These are phyloP conservation scores for Polyplosphaeria fusca DNA, from an alignment of 495 filamentous ascomycete genomes.

Conservation along the genomic window DNA sequence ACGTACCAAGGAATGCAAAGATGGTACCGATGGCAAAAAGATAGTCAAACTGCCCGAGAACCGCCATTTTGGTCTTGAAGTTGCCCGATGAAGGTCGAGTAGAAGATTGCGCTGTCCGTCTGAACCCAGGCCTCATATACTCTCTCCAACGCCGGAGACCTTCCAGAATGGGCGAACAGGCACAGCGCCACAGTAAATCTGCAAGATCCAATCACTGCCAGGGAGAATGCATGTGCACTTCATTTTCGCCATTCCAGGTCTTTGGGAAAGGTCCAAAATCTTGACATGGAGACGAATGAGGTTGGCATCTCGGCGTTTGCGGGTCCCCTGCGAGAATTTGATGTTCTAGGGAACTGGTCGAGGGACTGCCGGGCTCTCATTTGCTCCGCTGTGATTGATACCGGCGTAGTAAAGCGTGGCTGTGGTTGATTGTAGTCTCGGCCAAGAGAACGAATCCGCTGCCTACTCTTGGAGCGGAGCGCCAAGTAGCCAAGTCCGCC, in stretches of 20 bases:
- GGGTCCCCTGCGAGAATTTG: background rate
- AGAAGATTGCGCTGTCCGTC: too few relatives aligned
- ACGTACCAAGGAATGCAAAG: constrained; percentile 71
- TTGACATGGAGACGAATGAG: background rate
- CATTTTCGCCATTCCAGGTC: background rate
- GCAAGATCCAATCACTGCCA: background rate
- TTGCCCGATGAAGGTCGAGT: background rate
- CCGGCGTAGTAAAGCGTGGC: too few relatives aligned
- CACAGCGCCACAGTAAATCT: background rate
- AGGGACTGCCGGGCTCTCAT: too few relatives aligned
- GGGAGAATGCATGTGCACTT: background rate
- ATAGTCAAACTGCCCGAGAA: constrained; percentile 35
- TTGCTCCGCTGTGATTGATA: too few relatives aligned
- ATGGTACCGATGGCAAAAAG: constrained; percentile 45
- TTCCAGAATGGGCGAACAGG: too few relatives aligned
- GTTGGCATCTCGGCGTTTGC: background rate
- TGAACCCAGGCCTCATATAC: too few relatives aligned
- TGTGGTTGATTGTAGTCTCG: too few relatives aligned
- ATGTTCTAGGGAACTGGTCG: too few relatives aligned
- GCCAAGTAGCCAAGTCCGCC: constrained; percentile 4
- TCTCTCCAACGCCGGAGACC: too few relatives aligned
- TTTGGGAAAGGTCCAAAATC: background rate
- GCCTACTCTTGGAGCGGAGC: background rate
- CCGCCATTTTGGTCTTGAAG: constrained; percentile 14
- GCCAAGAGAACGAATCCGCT: background rate